Percentiles rank a stretch among this genome's conserved stretches.
Evolutionary conservation across 768 basidiomycete species (phyloP).

Genomic region (Amanita rubescens): DNA sequence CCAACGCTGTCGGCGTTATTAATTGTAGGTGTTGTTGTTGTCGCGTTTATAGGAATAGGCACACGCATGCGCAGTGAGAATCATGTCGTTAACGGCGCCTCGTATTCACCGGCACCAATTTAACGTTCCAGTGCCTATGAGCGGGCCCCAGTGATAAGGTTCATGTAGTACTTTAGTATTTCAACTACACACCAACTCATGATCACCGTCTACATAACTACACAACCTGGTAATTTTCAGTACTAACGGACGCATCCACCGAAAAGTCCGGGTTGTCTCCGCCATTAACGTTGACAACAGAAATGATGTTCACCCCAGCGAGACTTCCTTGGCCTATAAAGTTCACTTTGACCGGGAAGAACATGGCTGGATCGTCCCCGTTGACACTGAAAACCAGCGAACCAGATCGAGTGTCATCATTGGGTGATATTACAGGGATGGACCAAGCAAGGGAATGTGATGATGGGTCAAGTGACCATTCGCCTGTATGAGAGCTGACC

Average conservation of each 20-base stretch:
- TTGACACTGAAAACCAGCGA: conserved; percentile 87
- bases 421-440: conserved; percentile 56
- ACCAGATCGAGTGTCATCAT: conserved; percentile 61
- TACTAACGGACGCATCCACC: conserved; percentile 44
- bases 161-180: too few relatives aligned
- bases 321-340: conserved; percentile 81
- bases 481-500: conserved; percentile 66
- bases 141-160: too few relatives aligned
- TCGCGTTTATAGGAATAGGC: too few relatives aligned
- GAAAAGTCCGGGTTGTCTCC: conserved; percentile 37
- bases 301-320: conserved; percentile 62
- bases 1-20: background rate
- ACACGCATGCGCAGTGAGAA: too few relatives aligned
- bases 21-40: background rate
- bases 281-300: conserved; percentile 46
- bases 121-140: too few relatives aligned
- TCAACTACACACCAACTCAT: too few relatives aligned
- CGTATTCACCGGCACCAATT: too few relatives aligned
- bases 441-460: conserved; percentile 84
- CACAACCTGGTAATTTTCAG: conserved; percentile 54
- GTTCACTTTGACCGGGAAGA: conserved; percentile 87
- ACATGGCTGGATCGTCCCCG: conserved; percentile 73
- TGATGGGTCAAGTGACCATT: conserved; percentile 77
- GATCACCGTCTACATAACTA: conserved; percentile 15
- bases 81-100: too few relatives aligned